A percentile compares a stretch with the other conserved stretches of the same genome.
phyloP scores from a whole-genome alignment of 176 grass and related monocot genomes.

The Avena insularis region DNA sequence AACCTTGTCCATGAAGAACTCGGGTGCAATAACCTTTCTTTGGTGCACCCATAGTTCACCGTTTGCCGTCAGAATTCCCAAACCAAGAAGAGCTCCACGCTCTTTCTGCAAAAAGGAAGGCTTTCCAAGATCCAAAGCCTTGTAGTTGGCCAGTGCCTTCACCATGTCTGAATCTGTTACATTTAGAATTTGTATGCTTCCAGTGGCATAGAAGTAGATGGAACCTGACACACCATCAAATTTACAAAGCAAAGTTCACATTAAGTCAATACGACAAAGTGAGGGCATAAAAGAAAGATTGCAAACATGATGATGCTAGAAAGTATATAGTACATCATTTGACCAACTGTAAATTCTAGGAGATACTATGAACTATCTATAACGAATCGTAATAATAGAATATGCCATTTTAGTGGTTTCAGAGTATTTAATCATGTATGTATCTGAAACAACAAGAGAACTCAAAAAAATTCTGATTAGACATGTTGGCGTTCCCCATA shows the following conservation, averaged over 20 bases:
- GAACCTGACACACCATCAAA: slow-evolving; percentile 47
- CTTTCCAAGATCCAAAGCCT: slow-evolving; percentile 67
- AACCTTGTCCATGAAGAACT: slow-evolving; percentile 91
- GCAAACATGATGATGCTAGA: neutral
- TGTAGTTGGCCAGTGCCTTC: slow-evolving; percentile 68
- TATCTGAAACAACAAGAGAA: neutral
- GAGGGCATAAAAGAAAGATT: slow-evolving; percentile 5
- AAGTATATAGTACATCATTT: neutral
- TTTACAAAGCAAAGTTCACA: slow-evolving; percentile 16
- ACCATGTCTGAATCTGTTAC: slow-evolving; percentile 65
- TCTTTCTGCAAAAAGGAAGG: slow-evolving; percentile 66
- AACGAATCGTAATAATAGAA: neutral
- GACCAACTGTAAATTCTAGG: neutral
- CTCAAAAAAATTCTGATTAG: neutral
- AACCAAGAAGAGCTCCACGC: slow-evolving; percentile 65
- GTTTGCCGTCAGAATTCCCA: slow-evolving; percentile 68
- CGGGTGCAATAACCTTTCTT: slow-evolving; percentile 72
- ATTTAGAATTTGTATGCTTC: slow-evolving; percentile 58
- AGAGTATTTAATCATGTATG: neutral
- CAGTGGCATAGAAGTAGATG: slow-evolving; percentile 70
- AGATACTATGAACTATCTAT: slow-evolving; percentile 1
- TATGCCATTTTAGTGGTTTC: neutral
- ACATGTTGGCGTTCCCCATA: neutral
- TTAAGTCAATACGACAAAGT: slow-evolving; percentile 14
- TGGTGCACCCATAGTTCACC: slow-evolving; percentile 73